These are phyloP conservation scores for Bullera alba DNA, from an alignment of 768 basidiomycete genomes.

Conservation along the genomic window DNA sequence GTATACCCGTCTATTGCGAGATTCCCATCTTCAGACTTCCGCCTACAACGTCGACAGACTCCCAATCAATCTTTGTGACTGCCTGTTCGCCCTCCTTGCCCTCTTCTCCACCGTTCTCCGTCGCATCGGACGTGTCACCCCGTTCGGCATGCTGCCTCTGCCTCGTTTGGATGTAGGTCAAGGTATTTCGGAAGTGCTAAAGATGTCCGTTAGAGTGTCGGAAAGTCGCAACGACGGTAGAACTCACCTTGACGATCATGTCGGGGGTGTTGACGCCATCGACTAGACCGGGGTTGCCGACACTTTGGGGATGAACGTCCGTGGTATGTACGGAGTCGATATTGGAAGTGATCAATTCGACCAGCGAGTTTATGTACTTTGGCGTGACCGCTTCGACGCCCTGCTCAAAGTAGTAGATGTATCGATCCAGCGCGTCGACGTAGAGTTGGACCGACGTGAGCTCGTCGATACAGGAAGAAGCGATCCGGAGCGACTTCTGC, in stretches of 20 bases:
- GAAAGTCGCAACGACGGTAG: background rate
- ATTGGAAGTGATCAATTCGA: constrained; percentile 88
- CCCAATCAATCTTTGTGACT: constrained; percentile 61
- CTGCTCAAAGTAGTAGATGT: constrained; percentile 91
- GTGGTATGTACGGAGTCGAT: constrained; percentile 77
- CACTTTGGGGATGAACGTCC: constrained; percentile 66
- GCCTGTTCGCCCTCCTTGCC: constrained; percentile 44
- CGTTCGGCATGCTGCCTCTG: constrained; percentile 50
- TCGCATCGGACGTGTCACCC: constrained; percentile 24
- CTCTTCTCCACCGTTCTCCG: constrained; percentile 15
- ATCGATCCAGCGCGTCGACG: constrained; percentile 90
- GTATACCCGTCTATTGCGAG: background rate
- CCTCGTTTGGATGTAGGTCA: constrained; percentile 70
- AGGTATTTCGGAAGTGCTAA: constrained; percentile 88
- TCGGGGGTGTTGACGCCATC: constrained; percentile 90
- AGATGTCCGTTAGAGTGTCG: no score
- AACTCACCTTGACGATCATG: constrained; percentile 58
- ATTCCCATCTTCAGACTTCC: constrained; percentile 80
- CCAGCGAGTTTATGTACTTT: constrained; percentile 92
- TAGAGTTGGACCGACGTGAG: constrained; percentile 94
- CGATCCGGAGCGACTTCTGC: constrained; percentile 92
- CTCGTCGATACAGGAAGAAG: constrained; percentile 92
- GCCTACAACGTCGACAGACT: constrained; percentile 80
- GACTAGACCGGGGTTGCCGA: constrained; percentile 78
- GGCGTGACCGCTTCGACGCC: constrained; percentile 88